phyloP scores from a whole-genome alignment of 257 asterid species.

The Apocynum venetum region DNA sequence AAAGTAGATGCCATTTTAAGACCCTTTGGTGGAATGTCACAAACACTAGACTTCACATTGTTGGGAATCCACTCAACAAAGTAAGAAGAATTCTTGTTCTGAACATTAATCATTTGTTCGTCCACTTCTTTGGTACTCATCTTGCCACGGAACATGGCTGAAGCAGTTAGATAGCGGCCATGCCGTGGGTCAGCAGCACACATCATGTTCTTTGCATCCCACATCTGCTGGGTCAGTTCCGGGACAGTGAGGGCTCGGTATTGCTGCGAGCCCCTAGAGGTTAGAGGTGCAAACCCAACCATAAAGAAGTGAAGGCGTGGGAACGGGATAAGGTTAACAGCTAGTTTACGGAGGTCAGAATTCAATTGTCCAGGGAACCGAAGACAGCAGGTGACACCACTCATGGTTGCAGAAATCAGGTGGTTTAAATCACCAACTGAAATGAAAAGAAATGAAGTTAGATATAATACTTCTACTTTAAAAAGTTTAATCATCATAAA shows the following conservation, averaged over 20 bases:
- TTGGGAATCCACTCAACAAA: constrained; percentile 29
- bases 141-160: constrained; percentile 29
- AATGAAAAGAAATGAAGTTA: background rate
- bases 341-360: constrained; percentile 26
- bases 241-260: constrained; percentile 29
- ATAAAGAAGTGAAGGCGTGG: constrained; percentile 26
- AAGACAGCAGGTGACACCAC: constrained; percentile 31
- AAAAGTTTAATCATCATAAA: too few species aligned
- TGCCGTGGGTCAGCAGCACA: constrained; percentile 29
- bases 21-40: constrained; percentile 26
- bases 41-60: constrained; percentile 25
- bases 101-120: constrained; percentile 21
- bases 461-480: background rate
- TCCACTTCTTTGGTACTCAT: constrained; percentile 27
- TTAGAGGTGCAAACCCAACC: constrained; percentile 29
- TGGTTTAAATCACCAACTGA: constrained; percentile 27
- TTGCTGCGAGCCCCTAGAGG: constrained; percentile 28
- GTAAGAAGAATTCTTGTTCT: constrained; percentile 25
- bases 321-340: constrained; percentile 27
- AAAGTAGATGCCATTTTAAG: constrained; percentile 21
- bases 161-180: constrained; percentile 25
- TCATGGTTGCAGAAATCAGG: constrained; percentile 29
- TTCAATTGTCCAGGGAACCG: constrained; percentile 32
- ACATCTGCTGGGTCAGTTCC: constrained; percentile 25
- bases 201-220: constrained; percentile 27